Evolutionary conservation across 2,329 filamentous ascomycete genomes (phyloP).

Genomic region (Chaetomium olivaceum): DNA sequence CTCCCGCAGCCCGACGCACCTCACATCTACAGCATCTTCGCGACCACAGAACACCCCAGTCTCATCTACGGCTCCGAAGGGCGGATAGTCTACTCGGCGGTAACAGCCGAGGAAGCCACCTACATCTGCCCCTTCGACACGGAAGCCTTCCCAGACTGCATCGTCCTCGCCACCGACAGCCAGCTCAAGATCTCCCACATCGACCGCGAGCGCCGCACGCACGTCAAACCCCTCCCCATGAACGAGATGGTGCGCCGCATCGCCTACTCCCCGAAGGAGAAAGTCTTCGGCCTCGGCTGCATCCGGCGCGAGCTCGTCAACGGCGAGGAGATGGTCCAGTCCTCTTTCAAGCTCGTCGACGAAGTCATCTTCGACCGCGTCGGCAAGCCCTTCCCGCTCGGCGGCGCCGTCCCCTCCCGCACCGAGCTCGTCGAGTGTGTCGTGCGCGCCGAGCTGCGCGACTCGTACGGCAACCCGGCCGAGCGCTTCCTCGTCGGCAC

Average conservation of each 20-base stretch:
- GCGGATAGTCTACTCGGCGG: conserved; percentile 86
- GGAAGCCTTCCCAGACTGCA: conserved; percentile 75
- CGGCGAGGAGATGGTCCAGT: conserved; percentile 73
- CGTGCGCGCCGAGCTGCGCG: conserved; percentile 71
- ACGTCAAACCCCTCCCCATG: conserved; percentile 78
- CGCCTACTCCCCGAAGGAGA: conserved; percentile 76
- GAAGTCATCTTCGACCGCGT: conserved; percentile 83
- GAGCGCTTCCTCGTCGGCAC: conserved; percentile 94
- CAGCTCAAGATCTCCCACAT: conserved; percentile 79
- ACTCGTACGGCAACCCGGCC: conserved; percentile 53
- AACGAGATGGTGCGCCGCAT: conserved; percentile 82
- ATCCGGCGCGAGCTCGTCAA: conserved; percentile 71
- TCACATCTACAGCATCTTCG: conserved; percentile 78
- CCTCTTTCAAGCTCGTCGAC: conserved; percentile 85
- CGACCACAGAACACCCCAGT: conserved; percentile 90
- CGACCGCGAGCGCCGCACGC: conserved; percentile 82
- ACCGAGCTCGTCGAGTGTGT: conserved; percentile 82
- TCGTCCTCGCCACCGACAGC: conserved; percentile 75
- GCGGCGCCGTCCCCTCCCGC: conserved; percentile 40
- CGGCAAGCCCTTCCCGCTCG: conserved; percentile 65
- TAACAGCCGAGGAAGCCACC: conserved; percentile 83
- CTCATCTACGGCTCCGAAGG: conserved; percentile 89
- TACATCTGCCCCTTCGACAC: conserved; percentile 81
- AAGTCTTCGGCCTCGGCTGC: conserved; percentile 83
- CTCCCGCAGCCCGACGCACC: conserved; percentile 63